Evolutionary conservation across 1,284 basidiomycete species (phyloP).

Genomic region (Cryptococcus maquisensis): DNA sequence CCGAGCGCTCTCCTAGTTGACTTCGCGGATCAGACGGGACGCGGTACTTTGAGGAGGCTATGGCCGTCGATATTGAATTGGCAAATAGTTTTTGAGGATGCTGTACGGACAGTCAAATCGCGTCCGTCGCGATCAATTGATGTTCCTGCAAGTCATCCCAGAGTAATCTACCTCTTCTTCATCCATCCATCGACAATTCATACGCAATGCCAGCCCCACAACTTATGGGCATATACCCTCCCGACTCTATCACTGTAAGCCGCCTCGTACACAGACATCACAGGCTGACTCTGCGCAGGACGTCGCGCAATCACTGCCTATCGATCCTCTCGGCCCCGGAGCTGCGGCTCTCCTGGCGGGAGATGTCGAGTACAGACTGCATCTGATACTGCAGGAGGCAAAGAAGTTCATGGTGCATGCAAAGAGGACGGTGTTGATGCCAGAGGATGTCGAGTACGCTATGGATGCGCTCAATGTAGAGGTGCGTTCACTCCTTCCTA

Average conservation of each 20-base stretch:
- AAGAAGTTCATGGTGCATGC: constrained; percentile 95
- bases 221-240: constrained; percentile 42
- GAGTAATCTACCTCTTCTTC: background rate
- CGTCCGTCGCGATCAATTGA: background rate
- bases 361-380: constrained; percentile 94
- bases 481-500: constrained; percentile 32
- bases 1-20: too few species aligned
- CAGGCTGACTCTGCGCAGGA: constrained; percentile 58
- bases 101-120: too few species aligned
- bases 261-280: background rate
- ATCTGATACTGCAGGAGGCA: constrained; percentile 73
- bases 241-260: constrained; percentile 39
- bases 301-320: constrained; percentile 81
- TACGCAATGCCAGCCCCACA: constrained; percentile 36
- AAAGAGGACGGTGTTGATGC: constrained; percentile 77
- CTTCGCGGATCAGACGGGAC: too few species aligned
- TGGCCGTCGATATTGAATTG: too few species aligned
- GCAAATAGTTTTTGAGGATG: too few species aligned
- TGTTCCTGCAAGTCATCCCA: too few species aligned
- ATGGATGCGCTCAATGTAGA: constrained; percentile 92
- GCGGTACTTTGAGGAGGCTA: too few species aligned
- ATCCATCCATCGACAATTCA: background rate
- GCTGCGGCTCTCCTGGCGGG: constrained; percentile 84
- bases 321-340: constrained; percentile 71
- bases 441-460: constrained; percentile 88